Base-by-base conservation (phyloP, 805 yeast genomes). In the Barnettozyma siamensis region DNA sequence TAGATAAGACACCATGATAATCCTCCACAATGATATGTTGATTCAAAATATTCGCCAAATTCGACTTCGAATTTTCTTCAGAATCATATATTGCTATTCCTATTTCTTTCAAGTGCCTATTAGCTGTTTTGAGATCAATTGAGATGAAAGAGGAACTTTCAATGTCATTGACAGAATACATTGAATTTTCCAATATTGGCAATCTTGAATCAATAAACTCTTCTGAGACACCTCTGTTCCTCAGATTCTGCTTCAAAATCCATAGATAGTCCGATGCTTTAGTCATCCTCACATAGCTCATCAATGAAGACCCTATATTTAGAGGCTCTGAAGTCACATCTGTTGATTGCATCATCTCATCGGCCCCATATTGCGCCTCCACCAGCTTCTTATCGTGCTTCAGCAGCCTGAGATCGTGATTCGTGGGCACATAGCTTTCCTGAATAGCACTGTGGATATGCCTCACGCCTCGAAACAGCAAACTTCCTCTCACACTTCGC, bases 11-110 rank as follows among this genome's bases (percentile, higher is more conserved):
- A 36, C 55, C 55, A 38, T 47, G 43, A 26, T 27, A 40, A 16
- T 51, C 55, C 20, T 49, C 44, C 2, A 51, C 42, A 8, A 51
- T 41, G 17, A 51, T 34, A 28, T 51, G 55, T n/a, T 34, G 36
- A 12, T 24, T 38, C 4, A 15, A 21, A 9, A 42, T 31, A 17
- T 23, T 26, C 2, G 45, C 38, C 4, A 42, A 4, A 5, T 23
- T 5, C 9, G 12, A 13, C 12, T 30, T 18, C 15, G 3, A 5
- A 7, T 31, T 37, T 13, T 37, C 16, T 7, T 26, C 10, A 13
- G 35, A 8, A 24, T 37, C 40, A 31, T 13, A 31, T 11, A 45
- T 33, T 2, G 48, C 24, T 10, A 45, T 32, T 19, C 48, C 48
- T 12, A 45, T 31, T 12, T 45, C 48, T 31, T 40, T 38, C 5